These are phyloP conservation scores for Candida manassasensis DNA, from an alignment of 805 yeast genomes.

Conservation along the genomic window DNA sequence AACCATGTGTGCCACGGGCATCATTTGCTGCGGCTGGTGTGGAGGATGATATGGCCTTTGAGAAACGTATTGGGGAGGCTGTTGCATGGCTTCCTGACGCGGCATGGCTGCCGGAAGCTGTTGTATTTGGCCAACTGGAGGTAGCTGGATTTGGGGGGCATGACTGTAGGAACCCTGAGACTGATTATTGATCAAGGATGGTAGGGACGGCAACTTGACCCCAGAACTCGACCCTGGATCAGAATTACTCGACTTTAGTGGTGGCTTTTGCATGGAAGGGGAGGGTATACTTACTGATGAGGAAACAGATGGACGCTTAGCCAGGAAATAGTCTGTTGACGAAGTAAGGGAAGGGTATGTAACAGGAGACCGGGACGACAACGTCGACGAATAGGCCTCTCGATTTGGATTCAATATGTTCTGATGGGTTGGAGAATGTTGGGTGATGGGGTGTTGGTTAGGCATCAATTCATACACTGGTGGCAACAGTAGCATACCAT, in stretches of 20 bases:
- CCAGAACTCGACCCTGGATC: background rate
- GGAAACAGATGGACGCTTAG: slow-evolving; percentile 1
- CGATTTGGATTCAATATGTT: background rate
- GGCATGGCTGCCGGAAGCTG: background rate
- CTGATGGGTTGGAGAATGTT: too few species aligned
- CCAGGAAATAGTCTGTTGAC: slow-evolving; percentile 3
- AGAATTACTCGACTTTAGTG: background rate
- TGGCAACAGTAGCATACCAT: slow-evolving; percentile 4
- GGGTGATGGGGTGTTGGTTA: background rate
- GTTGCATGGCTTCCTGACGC: slow-evolving; percentile 3
- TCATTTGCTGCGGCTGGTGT: too few species aligned
- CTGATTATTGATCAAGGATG: background rate
- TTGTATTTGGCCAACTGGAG: background rate
- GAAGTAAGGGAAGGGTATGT: background rate
- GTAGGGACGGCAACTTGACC: background rate
- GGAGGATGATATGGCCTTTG: slow-evolving; percentile 1
- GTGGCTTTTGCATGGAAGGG: slow-evolving; percentile 2
- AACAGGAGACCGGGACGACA: background rate
- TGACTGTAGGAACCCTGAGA: slow-evolving; percentile 1
- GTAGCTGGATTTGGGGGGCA: background rate
- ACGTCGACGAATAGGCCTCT: background rate
- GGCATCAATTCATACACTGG: slow-evolving; percentile 4
- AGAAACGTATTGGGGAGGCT: slow-evolving; percentile 1
- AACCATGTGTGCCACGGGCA: too few species aligned
- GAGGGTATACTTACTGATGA: background rate